These are phyloP conservation scores for Ajuga chamaepitys DNA, from an alignment of 257 asterid genomes.

Conservation along the genomic window DNA sequence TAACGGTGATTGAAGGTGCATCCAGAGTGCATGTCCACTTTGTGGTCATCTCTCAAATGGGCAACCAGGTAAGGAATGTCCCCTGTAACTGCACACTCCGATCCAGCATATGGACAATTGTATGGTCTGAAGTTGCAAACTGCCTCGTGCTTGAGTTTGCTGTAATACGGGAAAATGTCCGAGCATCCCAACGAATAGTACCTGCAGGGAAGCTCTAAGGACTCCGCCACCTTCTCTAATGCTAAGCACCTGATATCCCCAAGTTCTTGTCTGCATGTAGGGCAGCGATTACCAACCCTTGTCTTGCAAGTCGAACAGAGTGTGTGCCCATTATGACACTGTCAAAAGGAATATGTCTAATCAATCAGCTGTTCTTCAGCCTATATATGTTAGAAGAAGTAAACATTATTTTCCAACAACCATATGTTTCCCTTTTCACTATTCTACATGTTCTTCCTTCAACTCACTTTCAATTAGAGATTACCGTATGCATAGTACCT, in stretches of 20 bases:
- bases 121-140: constrained; percentile 80
- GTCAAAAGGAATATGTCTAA: constrained; percentile 16
- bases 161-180: constrained; percentile 80
- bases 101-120: constrained; percentile 88
- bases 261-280: constrained; percentile 90
- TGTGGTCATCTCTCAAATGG: constrained; percentile 82
- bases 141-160: constrained; percentile 80
- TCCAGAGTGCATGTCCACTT: constrained; percentile 90
- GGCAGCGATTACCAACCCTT: constrained; percentile 79
- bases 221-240: constrained; percentile 81
- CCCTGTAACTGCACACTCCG: constrained; percentile 72
- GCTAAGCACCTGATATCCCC: constrained; percentile 93
- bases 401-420: neutral
- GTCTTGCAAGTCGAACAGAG: constrained; percentile 85
- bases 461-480: neutral
- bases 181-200: constrained; percentile 65
- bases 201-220: constrained; percentile 79
- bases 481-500: neutral
- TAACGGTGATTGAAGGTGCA: constrained; percentile 88
- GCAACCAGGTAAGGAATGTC: constrained; percentile 72
- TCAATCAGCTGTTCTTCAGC: neutral
- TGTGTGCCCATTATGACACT: constrained; percentile 94
- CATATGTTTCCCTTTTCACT: no score
- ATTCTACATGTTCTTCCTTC: neutral
- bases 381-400: neutral